Evolutionary conservation across 805 yeast species (phyloP).

Genomic region (Saccharomyces kudriavzevii): DNA sequence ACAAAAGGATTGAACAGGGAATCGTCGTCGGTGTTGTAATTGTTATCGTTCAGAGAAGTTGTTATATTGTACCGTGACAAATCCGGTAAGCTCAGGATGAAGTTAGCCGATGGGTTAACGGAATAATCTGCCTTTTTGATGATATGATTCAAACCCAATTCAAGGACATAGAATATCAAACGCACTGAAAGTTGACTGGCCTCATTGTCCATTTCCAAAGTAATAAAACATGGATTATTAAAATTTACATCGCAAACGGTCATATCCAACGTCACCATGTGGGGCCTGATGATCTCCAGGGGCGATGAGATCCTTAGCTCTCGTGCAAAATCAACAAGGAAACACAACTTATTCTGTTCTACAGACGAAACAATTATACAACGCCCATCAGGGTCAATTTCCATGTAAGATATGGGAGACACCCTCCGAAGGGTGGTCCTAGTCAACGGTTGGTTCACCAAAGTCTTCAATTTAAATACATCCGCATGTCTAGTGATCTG

Average conservation of each 20-base stretch:
- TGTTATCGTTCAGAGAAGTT: constrained; percentile 3
- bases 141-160: constrained; percentile 76
- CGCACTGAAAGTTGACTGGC: constrained; percentile 27
- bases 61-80: constrained; percentile 18
- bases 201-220: constrained; percentile 57
- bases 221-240: constrained; percentile 80
- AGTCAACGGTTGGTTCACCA: constrained; percentile 56
- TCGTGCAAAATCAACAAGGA: constrained; percentile 47
- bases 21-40: constrained; percentile 37
- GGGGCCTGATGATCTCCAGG: constrained; percentile 52
- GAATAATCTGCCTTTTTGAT: constrained; percentile 41
- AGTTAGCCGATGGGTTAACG: constrained; percentile 34
- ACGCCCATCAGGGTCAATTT: constrained; percentile 63
- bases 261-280: constrained; percentile 43
- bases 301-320: constrained; percentile 58
- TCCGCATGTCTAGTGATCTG: constrained; percentile 16
- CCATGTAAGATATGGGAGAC: constrained; percentile 66
- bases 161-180: constrained; percentile 70
- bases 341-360: constrained; percentile 67
- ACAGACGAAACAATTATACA: constrained; percentile 64
- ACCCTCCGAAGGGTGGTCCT: constrained; percentile 70
- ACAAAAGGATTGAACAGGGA: constrained; percentile 46
- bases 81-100: constrained; percentile 60
- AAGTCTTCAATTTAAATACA: constrained; percentile 37
- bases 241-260: constrained; percentile 65